A percentile compares a stretch with the other conserved stretches of the same genome.
Conservation (phyloP, 495 filamentous ascomycete species). For the Aspergillus sclerotiicarbonarius region DNA sequence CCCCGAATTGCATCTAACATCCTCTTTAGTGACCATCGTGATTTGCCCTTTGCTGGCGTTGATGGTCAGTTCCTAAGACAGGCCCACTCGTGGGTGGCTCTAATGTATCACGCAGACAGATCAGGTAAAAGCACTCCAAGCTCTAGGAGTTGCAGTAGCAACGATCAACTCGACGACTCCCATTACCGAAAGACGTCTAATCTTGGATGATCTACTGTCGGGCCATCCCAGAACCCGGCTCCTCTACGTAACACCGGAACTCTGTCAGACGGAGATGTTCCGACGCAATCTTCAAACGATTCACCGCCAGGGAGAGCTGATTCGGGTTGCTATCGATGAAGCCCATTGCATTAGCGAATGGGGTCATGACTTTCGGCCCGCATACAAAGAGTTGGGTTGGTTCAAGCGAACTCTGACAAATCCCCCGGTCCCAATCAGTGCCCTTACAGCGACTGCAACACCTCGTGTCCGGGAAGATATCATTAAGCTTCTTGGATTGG, state of each 20-base stretch:
- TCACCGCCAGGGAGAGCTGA: slow-evolving; percentile 77
- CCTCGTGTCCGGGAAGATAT: slow-evolving; percentile 75
- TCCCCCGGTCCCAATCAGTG: slow-evolving; percentile 83
- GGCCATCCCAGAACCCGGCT: slow-evolving; percentile 83
- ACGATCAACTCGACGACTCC: slow-evolving; percentile 83
- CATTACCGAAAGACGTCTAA: slow-evolving; percentile 57
- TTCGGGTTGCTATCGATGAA: slow-evolving; percentile 87
- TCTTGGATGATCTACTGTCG: slow-evolving; percentile 76
- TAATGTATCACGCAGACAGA: slow-evolving; percentile 59
- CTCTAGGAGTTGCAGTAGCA: slow-evolving; percentile 72
- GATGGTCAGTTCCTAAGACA: slow-evolving; percentile 59
- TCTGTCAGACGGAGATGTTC: slow-evolving; percentile 76
- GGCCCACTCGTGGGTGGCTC: background rate
- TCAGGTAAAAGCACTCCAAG: slow-evolving; percentile 78
- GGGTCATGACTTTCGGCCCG: slow-evolving; percentile 95
- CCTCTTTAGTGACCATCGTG: slow-evolving; percentile 73
- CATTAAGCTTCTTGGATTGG: slow-evolving; percentile 67
- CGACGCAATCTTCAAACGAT: slow-evolving; percentile 69
- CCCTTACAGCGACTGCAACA: slow-evolving; percentile 88
- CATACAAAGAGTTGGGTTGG: slow-evolving; percentile 85
- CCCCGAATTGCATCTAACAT: background rate
- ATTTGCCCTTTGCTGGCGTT: slow-evolving; percentile 86
- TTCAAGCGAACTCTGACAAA: slow-evolving; percentile 75
- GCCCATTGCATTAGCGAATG: slow-evolving; percentile 98
- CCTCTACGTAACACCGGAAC: slow-evolving; percentile 91